Percentiles rank a stretch among this genome's conserved stretches.
phyloP scores from a whole-genome alignment of 805 yeast species.

The Suhomyces xylopsoci region DNA sequence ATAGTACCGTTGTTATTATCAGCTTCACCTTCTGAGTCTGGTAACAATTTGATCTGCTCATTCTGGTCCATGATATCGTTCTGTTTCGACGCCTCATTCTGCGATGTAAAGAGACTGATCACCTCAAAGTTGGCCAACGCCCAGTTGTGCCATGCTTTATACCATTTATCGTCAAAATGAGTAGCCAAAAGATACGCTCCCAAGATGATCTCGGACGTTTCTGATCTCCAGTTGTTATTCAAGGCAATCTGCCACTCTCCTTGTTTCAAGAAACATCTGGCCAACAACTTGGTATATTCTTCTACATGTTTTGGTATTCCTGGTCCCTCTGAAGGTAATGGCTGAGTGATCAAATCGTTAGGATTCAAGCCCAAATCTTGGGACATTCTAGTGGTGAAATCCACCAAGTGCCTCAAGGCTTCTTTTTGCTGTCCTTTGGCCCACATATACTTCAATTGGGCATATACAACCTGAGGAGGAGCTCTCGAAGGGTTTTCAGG shows the following conservation, averaged over 20 bases:
- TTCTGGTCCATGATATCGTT: constrained; percentile 28
- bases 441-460: constrained; percentile 96
- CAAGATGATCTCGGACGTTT: constrained; percentile 73
- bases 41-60: constrained; percentile 18
- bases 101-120: constrained; percentile 55
- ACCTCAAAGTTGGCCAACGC: constrained; percentile 97
- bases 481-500: constrained; percentile 68
- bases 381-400: constrained; percentile 87
- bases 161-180: constrained; percentile 90
- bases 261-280: constrained; percentile 93
- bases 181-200: constrained; percentile 94
- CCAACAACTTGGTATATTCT: constrained; percentile 78
- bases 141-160: constrained; percentile 99
- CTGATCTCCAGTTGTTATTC: constrained; percentile 75
- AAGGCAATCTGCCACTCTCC: constrained; percentile 97
- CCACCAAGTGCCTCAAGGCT: constrained; percentile 81
- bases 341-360: constrained; percentile 82
- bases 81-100: constrained; percentile 17
- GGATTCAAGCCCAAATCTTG: constrained; percentile 84
- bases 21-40: constrained; percentile 15
- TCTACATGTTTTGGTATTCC: constrained; percentile 74
- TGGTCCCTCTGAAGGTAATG: constrained; percentile 69
- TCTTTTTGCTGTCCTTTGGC: constrained; percentile 86
- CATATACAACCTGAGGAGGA: constrained; percentile 95
- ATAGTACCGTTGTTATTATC: constrained; percentile 2